Evolutionary conservation across 108 stramenopile species (phyloP), one percentile per base, ranked within the genome.

Genomic region (Bacterosira constricta): DNA sequence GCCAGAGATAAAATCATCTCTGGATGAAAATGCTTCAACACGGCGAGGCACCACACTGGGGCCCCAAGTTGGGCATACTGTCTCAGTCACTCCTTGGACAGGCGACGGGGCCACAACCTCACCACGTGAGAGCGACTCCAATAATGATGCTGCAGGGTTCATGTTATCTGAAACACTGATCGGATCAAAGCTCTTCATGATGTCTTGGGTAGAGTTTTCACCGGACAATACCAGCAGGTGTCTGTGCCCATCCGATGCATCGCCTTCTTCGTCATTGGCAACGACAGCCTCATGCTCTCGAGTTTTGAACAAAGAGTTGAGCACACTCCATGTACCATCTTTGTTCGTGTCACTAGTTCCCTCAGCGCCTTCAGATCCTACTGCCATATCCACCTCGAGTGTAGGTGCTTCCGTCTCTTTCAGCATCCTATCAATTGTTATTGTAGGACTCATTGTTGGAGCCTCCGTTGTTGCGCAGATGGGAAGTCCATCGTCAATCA

Each of bases 381-480:
- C 9, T 27, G 13, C 3, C 38, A 13, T 31, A 1, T 9, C 11
- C 41, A 42, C 41, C 7, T 62, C 53, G 41, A 26, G 37, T 44
- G 73, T 82, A 13, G 84, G 84, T 11, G 77, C 46, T 32, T 69
- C 66, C 12, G 71, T 78, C 18, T 78, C 73, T 38, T 34, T 31
- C 30, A 66, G 37, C 11, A 32, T 37, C 13, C 27, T 46, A 25
- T 64, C 63, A 18, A 75, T 62, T 12, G 74, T 66, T 0, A 66
- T 36, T 2, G 82, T 51, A 18, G 82, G 77, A n/a, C 67, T 62
- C 65, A 83, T 72, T 30, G 78, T 79, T 44, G 82, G 78, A 15
- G 65, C 67, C 7, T 74, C 62, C 1, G 78, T 79, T 34, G 66
- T 53, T 54, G 68, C 20, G 39, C 77, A 79, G 51, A 82, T 77